Evolutionary conservation across 176 grass and related monocot genomes (phyloP), one percentile per base, ranked within the genome.

Genomic region (Bolboschoenus planiculmis): DNA sequence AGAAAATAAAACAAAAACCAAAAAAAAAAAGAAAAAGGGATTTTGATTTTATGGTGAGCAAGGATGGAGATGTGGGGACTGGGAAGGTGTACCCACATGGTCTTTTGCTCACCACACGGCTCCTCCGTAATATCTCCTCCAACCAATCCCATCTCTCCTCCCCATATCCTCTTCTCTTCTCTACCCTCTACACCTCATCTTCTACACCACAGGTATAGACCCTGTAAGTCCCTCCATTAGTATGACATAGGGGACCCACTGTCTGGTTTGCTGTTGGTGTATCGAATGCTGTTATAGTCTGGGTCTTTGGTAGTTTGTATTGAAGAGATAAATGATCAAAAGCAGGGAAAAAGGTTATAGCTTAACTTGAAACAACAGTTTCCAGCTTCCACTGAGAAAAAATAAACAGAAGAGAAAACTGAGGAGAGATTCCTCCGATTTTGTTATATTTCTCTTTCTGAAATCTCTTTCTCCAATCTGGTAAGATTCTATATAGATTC

Each of bases 141-240:
- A 83, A 83, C 92, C 96, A 98, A 95, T 98, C 86, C 79, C 92
- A 44, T 83, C 75, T 78, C 88, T 83, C 87, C 63, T 76, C 63
- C 86, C 83, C 89, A 85, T 91, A 91, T 94, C 92, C 79, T 86
- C 89, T 70, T 82, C 72, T 63, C 63, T 1, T 10, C 20, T 20
- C 3, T 2, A 29, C 18, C 20, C 8, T 10, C 7, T 16, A 11
- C 0, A 20, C 7, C 40, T 26, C 24, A 16, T 82, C 10, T 16
- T 37, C 30, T 74, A 58, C 13, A 20, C 66, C 24, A 4, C 46
- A 9, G 10, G 43, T 59, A 24, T 6, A 48, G 1, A 66, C 72
- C 44, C 6, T 53, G 33, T 34, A 1, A 15, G 14, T 30, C 24
- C 10, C 27, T 2, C 4, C 5, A 18, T 7, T 34, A 0, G 2